Evolutionary conservation across 164 flowering plant species (phyloP).

Genomic region (Paratinospora sagittata): DNA sequence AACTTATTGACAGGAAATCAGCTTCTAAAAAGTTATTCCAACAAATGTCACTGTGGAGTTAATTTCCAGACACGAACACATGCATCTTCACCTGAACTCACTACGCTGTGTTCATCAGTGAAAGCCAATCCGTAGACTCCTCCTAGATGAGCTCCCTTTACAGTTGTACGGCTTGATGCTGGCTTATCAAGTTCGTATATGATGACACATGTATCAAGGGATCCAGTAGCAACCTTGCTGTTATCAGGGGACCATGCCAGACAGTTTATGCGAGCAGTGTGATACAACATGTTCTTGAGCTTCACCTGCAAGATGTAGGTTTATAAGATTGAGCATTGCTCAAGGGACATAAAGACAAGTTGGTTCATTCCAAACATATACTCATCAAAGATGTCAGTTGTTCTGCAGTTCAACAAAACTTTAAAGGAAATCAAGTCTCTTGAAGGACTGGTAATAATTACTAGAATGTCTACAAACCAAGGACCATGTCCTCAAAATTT

Average conservation of each 20-base stretch:
- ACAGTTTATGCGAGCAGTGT: conserved; percentile 88
- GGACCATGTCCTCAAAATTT: not conserved
- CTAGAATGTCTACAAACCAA: not conserved
- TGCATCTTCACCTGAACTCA: conserved; percentile 95
- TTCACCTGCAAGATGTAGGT: conserved; percentile 52
- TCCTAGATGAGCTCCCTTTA: conserved; percentile 93
- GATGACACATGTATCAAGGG: conserved; percentile 82
- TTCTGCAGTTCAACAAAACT: not conserved
- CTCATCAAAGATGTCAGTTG: not conserved
- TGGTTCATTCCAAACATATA: not conserved
- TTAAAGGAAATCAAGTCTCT: too few species aligned
- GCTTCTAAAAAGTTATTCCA: not conserved
- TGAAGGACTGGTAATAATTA: not conserved
- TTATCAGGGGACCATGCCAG: conserved; percentile 91
- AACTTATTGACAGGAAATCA: not conserved
- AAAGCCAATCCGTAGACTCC: conserved; percentile 90
- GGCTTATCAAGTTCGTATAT: conserved; percentile 75
- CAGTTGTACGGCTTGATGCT: conserved; percentile 72
- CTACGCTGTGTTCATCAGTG: conserved; percentile 54
- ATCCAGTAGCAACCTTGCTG: conserved; percentile 87
- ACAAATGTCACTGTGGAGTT: conserved; percentile 30
- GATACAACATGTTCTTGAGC: conserved; percentile 93
- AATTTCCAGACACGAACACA: conserved; percentile 78
- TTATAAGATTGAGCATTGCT: not conserved
- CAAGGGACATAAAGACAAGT: not conserved